Evolutionary conservation across 805 yeast genomes (phyloP), one percentile per base, ranked within the genome.

Genomic region (Lachancea dasiensis): DNA sequence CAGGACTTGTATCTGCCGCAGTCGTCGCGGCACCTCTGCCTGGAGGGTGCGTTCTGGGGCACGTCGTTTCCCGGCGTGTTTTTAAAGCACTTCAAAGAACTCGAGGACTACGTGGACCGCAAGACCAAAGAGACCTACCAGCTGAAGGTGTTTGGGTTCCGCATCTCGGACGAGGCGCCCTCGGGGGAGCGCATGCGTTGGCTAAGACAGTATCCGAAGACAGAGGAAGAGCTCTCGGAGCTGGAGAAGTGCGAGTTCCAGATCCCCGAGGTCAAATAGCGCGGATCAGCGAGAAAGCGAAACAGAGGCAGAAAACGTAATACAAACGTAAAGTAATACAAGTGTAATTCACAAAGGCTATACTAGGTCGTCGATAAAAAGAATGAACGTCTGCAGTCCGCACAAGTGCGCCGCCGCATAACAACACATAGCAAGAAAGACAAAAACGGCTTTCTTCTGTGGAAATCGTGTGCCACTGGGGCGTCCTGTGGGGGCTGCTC

Each of bases 31-130:
- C 89, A 85, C 61, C 66, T 84, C 41, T 85, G 86, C 54, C 76
- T 92, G 29, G 98, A 92, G 61, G 98, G 98, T 4, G 96, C 97
- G 1, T 92, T 82, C 54, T 92, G 94, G 67, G 97, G 98, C 4
- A 86, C 97, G 0, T 80, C 94, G 24, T 92, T 92, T 65, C 92
- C 96, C 1, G 97, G 96, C 2, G 72, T 92, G 49, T 83, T 92
- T 52, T 76, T 92, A 44, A 84, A 87, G 56, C 82, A 85, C 73
- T 87, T 81, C 64, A 86, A 92, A n/a, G 97, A 86, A 47, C 75
- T 87, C 35, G 95, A 83, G 55, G 75, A 76, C 50, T 86, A 83
- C 52, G 79, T 86, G 48, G 69, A 72, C 40, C 68, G 74, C 41
- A 69, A 83, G 52, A 67, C 76, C 46, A 75, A 73, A 29, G 60